phyloP scores from a whole-genome alignment of 1,284 basidiomycete genomes.

The Volvariella surrecta region DNA sequence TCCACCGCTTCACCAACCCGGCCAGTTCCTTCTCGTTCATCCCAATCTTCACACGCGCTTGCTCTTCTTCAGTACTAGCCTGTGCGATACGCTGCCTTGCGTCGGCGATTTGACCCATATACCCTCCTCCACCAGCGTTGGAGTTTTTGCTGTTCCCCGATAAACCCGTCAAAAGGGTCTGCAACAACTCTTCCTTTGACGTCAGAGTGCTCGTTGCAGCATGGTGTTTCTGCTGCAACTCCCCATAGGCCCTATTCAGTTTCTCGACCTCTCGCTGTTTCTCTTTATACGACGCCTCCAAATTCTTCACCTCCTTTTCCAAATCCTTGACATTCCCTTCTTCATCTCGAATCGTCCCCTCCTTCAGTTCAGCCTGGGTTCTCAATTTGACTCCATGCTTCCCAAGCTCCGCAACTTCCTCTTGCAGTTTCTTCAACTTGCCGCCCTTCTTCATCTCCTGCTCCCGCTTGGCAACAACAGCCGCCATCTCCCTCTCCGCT shows the following conservation, averaged over 20 bases:
- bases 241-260: constrained; percentile 56
- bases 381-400: constrained; percentile 83
- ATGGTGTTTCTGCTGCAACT: constrained; percentile 69
- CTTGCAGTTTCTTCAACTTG: constrained; percentile 72
- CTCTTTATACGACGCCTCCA: constrained; percentile 18
- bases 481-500: constrained; percentile 67
- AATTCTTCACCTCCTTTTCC: constrained; percentile 52
- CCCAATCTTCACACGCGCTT: constrained; percentile 69
- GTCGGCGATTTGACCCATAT: constrained; percentile 94
- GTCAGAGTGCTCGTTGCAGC: constrained; percentile 54
- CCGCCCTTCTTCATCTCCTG: constrained; percentile 70
- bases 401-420: constrained; percentile 72
- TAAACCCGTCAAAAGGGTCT: constrained; percentile 90
- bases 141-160: constrained; percentile 57
- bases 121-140: constrained; percentile 72
- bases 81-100: constrained; percentile 73
- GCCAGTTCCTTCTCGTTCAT: constrained; percentile 82
- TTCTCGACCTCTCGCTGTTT: no score
- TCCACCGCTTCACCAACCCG: constrained; percentile 72
- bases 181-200: constrained; percentile 88
- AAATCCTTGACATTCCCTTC: constrained; percentile 51
- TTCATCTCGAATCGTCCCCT: constrained; percentile 76
- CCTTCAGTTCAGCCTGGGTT: constrained; percentile 84
- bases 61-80: constrained; percentile 80
- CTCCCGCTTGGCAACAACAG: constrained; percentile 55